Evolutionary conservation across 257 asterid species (phyloP).

Genomic region (Prunella vulgaris): DNA sequence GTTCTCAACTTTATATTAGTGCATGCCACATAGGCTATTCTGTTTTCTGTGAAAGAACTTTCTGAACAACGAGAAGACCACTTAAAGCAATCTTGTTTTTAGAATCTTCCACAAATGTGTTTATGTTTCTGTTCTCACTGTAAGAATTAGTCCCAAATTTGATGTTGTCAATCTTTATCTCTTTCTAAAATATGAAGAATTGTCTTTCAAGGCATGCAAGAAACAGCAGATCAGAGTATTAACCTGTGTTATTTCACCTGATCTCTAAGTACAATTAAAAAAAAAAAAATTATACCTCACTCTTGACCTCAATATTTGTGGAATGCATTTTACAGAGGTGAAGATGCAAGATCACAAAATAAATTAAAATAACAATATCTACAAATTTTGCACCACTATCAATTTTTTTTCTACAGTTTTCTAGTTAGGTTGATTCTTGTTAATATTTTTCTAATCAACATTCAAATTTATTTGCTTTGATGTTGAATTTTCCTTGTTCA

Average conservation of each 20-base stretch:
- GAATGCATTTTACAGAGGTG: neutral
- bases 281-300: neutral
- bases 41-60: conserved; percentile 16
- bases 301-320: conserved; percentile 5
- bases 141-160: neutral
- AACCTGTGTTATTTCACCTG: conserved; percentile 2
- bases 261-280: too few species aligned
- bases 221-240: neutral
- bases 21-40: neutral
- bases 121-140: neutral
- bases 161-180: conserved; percentile 2
- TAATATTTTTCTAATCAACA: neutral
- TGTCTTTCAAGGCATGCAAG: neutral
- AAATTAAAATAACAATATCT: neutral
- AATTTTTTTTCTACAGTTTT: neutral
- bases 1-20: conserved; percentile 10
- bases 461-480: neutral
- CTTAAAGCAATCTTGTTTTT: neutral
- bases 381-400: neutral
- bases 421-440: conserved; percentile 2
- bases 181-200: conserved; percentile 5
- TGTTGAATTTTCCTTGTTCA: conserved; percentile 16
- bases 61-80: conserved; percentile 7
- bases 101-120: conserved; percentile 1
- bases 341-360: neutral